These are phyloP conservation scores for Penicillium aurantiogriseum DNA, from an alignment of 2,329 filamentous ascomycete species.

Conservation along the genomic window DNA sequence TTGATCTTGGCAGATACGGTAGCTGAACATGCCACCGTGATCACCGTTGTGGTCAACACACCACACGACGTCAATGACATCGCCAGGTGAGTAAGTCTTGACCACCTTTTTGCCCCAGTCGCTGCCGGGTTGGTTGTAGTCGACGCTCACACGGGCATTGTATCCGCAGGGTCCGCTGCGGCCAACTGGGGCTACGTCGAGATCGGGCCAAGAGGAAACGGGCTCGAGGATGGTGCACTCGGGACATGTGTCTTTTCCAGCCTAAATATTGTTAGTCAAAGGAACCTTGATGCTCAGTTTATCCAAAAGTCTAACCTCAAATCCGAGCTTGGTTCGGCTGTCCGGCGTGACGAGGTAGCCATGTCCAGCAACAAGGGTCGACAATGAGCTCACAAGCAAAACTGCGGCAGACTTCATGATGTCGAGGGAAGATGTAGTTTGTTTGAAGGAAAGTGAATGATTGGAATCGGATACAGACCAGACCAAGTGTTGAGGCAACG, in stretches of 20 bases:
- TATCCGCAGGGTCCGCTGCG: slow-evolving; percentile 55
- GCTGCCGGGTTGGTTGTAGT: slow-evolving; percentile 51
- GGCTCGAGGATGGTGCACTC: slow-evolving; percentile 58
- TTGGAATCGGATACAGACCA: background rate
- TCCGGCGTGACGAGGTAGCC: slow-evolving; percentile 48
- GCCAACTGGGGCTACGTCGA: slow-evolving; percentile 47
- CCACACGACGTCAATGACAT: slow-evolving; percentile 54
- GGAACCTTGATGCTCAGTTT: background rate
- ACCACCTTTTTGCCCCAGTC: slow-evolving; percentile 49
- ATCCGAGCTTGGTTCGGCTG: slow-evolving; percentile 48
- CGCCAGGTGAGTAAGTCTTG: slow-evolving; percentile 47
- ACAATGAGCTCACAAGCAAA: slow-evolving; percentile 1
- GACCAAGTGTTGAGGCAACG: background rate
- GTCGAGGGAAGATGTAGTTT: background rate
- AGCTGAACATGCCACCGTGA: slow-evolving; percentile 58
- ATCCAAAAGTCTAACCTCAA: slow-evolving; percentile 36
- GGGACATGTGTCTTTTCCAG: slow-evolving; percentile 52
- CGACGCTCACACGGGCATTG: slow-evolving; percentile 53
- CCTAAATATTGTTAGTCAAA: slow-evolving; percentile 28
- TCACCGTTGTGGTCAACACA: slow-evolving; percentile 58
- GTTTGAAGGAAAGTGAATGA: background rate
- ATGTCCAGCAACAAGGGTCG: slow-evolving; percentile 38
- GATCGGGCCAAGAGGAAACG: slow-evolving; percentile 51
- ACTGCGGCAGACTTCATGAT: background rate
- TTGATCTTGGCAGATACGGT: slow-evolving; percentile 55